Evolutionary conservation across 331 rosid genomes (phyloP), one percentile per base, ranked within the genome.

Genomic region (Prunus yedoensis): DNA sequence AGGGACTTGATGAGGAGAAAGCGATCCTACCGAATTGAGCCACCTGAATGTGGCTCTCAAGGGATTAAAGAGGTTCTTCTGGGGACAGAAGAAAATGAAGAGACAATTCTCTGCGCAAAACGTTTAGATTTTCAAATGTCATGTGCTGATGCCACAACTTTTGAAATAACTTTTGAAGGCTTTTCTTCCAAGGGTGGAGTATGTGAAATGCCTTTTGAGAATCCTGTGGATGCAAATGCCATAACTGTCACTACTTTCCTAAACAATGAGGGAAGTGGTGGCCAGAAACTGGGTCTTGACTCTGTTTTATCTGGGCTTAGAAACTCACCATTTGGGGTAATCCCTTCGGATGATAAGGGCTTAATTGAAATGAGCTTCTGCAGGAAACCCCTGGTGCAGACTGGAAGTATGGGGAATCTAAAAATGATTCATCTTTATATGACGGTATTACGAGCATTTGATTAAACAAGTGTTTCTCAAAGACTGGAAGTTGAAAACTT

Each of bases 1-100:
- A n/a, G n/a, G n/a, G n/a, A n/a, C n/a, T n/a, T n/a, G n/a, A n/a
- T n/a, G n/a, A n/a, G n/a, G n/a, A n/a, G n/a, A n/a, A n/a, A n/a
- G n/a, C n/a, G n/a, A n/a, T n/a, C n/a, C n/a, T n/a, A n/a, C n/a
- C 91, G 79, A 60, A 76, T 66, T 52, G 91, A 86, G 66, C 84
- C 85, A 80, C 73, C 27, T 71, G 91, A 85, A 51, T 47, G 53
- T 10, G 83, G 75, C 71, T 65, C 87, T 80, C 80, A 18, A 32
- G 76, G 81, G 80, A 65, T 49, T 66, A 80, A 83, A 77, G 85
- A 71, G 78, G 80, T 68, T 69, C 58, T 49, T 66, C 74, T 78
- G 68, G 93, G 77, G 59, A 60, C 59, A 74, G 79, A 79, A 17
- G 81, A 52, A 66, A 85, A 77, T 56, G 77, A 84, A 71, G 80